Evolutionary conservation across 2,329 filamentous ascomycete genomes (phyloP).

Genomic region (Alternaria triticimaculans): DNA sequence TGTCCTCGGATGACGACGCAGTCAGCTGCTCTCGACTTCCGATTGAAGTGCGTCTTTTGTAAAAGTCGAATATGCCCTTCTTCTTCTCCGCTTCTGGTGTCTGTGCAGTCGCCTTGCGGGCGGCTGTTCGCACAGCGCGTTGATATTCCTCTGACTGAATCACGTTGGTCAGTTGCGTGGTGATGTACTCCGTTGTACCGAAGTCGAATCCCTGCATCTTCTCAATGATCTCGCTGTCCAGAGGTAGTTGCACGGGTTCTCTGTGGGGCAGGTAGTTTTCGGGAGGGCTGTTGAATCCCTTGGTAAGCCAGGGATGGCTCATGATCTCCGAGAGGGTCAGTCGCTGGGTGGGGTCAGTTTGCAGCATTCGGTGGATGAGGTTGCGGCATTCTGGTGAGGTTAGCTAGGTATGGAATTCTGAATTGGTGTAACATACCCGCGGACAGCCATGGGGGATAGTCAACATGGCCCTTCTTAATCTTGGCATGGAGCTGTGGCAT

Average conservation of each 20-base stretch:
- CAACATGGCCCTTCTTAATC: conserved; percentile 95
- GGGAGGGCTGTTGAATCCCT: conserved; percentile 83
- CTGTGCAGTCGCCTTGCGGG: conserved; percentile 67
- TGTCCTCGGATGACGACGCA: conserved; percentile 82
- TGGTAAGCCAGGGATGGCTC: conserved; percentile 94
- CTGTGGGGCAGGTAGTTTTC: conserved; percentile 87
- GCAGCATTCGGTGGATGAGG: conserved; percentile 92
- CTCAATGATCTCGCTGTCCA: conserved; percentile 82
- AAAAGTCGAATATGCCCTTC: conserved; percentile 94
- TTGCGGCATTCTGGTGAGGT: conserved; percentile 79
- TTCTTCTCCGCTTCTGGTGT: conserved; percentile 73
- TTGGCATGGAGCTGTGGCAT: conserved; percentile 98
- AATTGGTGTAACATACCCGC: conserved; percentile 66
- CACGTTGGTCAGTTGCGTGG: conserved; percentile 79
- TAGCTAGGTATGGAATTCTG: background rate
- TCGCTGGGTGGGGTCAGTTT: conserved; percentile 87
- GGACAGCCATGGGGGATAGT: conserved; percentile 93
- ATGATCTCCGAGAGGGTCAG: conserved; percentile 91
- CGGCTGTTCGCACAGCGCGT: conserved; percentile 74
- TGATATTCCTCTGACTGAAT: conserved; percentile 95
- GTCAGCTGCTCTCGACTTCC: conserved; percentile 86
- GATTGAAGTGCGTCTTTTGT: conserved; percentile 89
- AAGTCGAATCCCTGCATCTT: conserved; percentile 99
- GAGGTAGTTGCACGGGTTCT: conserved; percentile 82
- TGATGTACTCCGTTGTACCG: conserved; percentile 83